Percentiles rank a stretch among this genome's conserved stretches.
Conservation (phyloP, 192 early-diverging fungal species). For the Gonapodya sp. region DNA sequence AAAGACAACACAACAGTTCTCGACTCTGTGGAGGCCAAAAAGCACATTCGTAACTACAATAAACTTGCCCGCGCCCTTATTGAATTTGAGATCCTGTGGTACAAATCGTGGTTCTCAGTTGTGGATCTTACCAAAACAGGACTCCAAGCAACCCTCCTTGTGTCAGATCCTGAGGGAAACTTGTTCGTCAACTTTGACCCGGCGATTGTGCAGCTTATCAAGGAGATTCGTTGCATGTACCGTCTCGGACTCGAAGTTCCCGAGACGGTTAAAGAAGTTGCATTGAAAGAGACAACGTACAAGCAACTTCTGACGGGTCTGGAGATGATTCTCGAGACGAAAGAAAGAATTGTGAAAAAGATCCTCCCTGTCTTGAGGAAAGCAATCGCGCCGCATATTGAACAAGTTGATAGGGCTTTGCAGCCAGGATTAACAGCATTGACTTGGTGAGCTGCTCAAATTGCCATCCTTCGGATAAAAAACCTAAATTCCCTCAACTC, state of each 20-base stretch:
- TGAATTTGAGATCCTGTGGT: slow-evolving; percentile 53
- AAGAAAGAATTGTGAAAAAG: slow-evolving; percentile 34
- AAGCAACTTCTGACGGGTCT: slow-evolving; percentile 36
- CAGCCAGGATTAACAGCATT: slow-evolving; percentile 50
- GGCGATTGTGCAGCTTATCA: slow-evolving; percentile 49
- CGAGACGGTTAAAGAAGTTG: slow-evolving; percentile 39
- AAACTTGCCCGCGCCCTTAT: slow-evolving; percentile 51
- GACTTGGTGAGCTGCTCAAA: slow-evolving; percentile 31
- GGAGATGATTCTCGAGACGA: slow-evolving; percentile 33
- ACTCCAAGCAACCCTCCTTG: slow-evolving; percentile 50
- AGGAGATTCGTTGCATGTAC: slow-evolving; percentile 48
- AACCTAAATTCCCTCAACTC: neutral
- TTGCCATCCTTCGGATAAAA: neutral
- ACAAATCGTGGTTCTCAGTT: slow-evolving; percentile 43
- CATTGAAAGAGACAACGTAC: slow-evolving; percentile 52
- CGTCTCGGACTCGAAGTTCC: slow-evolving; percentile 42
- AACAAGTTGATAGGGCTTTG: slow-evolving; percentile 43
- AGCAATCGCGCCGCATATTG: slow-evolving; percentile 50
- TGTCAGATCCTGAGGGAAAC: slow-evolving; percentile 38
- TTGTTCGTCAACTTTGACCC: slow-evolving; percentile 54
- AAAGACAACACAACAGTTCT: slow-evolving; percentile 39
- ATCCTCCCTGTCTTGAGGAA: slow-evolving; percentile 37
- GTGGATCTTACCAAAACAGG: slow-evolving; percentile 54
- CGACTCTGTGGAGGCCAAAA: slow-evolving; percentile 46
- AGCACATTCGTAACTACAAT: slow-evolving; percentile 59